Evolutionary conservation across 192 early-diverging fungal species (phyloP), one percentile per base, ranked within the genome.

Genomic region (Coemansia biformis): DNA sequence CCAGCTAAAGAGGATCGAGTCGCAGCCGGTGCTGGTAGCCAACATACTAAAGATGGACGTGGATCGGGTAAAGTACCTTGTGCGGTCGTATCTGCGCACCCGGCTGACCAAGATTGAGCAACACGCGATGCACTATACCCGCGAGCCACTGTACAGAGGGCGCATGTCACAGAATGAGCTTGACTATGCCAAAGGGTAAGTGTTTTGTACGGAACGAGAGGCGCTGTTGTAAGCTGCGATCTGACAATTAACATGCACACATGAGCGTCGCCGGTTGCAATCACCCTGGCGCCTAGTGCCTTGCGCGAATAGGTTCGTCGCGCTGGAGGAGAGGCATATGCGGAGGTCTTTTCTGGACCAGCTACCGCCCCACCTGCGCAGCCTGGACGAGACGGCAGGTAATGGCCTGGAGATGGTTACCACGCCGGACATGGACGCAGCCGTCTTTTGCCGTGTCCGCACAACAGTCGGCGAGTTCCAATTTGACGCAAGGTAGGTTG

Each of bases 401-500:
- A 53, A 64, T 26, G 68, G 68, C 6, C 18, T 72, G 36, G 56
- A 58, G 3, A 74, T 74, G 70, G 62, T 74, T 11, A 12, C 53
- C 14, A 57, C 50, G 47, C 70, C 70, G 0, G 58, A 74, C 31
- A 14, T 66, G 17, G 63, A 74, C 30, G n/a, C 45, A 19, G 70
- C 70, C 2, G 70, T 74, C n/a, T 74, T 74, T 37, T 74, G 70
- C 36, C 47, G 63, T 13, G 70, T 74, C 14, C 49, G 63, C 14
- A 8, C 46, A 28, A 66, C 48, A 4, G 63, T 74, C 15, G 70
- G 70, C 22, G 63, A 74, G 36, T 74, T 66, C 34, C 70, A 74
- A 50, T 74, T 74, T 52, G 70, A 66, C 17, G 29, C 54, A 35
- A 70, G 63, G 63, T 50, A 59, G 49, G 51, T 16, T 19, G 14